Conservation (phyloP, 306 rosid species). For the Cucurbita ficifolia region DNA sequence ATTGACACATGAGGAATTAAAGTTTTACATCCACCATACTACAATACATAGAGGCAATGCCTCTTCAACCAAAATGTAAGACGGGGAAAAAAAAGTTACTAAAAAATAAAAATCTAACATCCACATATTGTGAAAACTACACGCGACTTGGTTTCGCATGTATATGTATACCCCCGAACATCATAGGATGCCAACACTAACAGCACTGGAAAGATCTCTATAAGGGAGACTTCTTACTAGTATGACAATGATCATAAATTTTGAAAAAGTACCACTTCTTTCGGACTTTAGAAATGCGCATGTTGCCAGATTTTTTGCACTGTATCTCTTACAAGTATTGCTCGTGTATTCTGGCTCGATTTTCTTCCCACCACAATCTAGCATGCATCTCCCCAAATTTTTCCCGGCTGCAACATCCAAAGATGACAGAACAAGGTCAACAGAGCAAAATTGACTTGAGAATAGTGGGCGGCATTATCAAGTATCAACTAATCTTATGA, state of each 20-base stretch:
- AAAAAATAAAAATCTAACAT: constrained; percentile 3
- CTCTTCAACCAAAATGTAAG: constrained; percentile 11
- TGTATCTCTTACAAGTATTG: constrained; percentile 44
- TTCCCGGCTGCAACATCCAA: constrained; percentile 57
- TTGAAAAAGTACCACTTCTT: constrained; percentile 18
- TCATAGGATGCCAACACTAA: constrained; percentile 29
- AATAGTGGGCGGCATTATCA: neutral
- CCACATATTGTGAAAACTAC: neutral
- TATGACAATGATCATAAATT: constrained; percentile 25
- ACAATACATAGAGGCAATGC: constrained; percentile 17
- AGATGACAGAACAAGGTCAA: neutral
- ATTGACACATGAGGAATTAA: constrained; percentile 19
- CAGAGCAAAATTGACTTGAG: neutral
- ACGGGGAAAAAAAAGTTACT: constrained; percentile 8
- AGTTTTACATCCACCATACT: constrained; percentile 36
- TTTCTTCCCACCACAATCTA: constrained; percentile 98
- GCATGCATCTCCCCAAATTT: constrained; percentile 95
- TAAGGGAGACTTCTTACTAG: constrained; percentile 31
- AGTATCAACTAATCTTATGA: neutral
- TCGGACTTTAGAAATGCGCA: constrained; percentile 17
- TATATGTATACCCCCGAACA: constrained; percentile 22
- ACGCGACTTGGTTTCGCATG: neutral
- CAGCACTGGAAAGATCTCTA: constrained; percentile 32
- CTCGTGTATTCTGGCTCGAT: constrained; percentile 89
- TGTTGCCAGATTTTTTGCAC: constrained; percentile 9